phyloP scores from a whole-genome alignment of 2,329 filamentous ascomycete species.

The Colletotrichum tabaci region DNA sequence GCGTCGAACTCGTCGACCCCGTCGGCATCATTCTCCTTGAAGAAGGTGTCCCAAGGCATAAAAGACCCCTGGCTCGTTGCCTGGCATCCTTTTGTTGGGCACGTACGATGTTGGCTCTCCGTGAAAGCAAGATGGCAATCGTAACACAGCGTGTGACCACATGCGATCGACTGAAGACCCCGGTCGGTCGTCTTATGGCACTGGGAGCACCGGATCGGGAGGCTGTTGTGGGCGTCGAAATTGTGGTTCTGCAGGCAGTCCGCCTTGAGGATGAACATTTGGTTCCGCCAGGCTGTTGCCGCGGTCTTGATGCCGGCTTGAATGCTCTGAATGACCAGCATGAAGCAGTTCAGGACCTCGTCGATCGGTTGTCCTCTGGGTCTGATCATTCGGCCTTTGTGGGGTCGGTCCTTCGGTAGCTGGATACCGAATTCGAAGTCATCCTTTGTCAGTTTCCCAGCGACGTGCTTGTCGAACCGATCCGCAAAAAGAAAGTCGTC shows the following conservation, averaged over 20 bases:
- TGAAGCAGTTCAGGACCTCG: constrained; percentile 43
- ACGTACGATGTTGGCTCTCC: not conserved
- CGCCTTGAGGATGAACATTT: constrained; percentile 8
- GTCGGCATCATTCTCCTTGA: not conserved
- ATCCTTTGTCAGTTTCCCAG: constrained; percentile 23
- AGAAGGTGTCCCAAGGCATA: constrained; percentile 4
- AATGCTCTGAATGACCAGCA: constrained; percentile 43
- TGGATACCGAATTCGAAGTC: constrained; percentile 45
- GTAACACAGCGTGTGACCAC: constrained; percentile 29
- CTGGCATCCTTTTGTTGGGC: not conserved
- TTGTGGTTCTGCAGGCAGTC: not conserved
- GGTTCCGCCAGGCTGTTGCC: constrained; percentile 12
- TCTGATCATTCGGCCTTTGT: constrained; percentile 26
- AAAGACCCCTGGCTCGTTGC: constrained; percentile 3
- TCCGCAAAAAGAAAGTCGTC: not conserved
- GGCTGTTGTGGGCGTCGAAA: not conserved
- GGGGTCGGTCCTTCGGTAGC: constrained; percentile 39
- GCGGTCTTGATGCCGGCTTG: constrained; percentile 24
- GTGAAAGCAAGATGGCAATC: constrained; percentile 1
- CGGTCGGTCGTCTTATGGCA: not conserved
- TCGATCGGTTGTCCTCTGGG: constrained; percentile 44
- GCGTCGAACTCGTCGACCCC: not conserved
- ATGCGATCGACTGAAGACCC: constrained; percentile 21
- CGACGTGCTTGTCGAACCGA: constrained; percentile 14
- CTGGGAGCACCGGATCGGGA: constrained; percentile 2